Conservation (phyloP, 306 rosid genomes). For the Psophocarpus tetragonolobus region DNA sequence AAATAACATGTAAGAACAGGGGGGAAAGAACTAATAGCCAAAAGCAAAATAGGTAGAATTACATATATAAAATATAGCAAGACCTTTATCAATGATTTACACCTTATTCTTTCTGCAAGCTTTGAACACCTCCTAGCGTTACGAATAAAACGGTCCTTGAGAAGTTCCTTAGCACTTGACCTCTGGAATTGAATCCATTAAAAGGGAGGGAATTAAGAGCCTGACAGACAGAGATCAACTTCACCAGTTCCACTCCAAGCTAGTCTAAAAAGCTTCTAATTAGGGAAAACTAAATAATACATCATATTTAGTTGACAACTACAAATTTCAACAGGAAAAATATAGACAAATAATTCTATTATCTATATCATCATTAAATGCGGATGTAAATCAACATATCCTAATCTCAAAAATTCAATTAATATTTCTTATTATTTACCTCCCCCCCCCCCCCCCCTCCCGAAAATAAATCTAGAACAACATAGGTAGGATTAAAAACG, state of each 20-base stretch:
- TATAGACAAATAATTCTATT: not conserved
- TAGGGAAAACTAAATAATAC: constrained; percentile 6
- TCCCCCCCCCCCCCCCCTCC: not conserved
- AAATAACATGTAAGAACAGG: not conserved
- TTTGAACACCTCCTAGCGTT: constrained; percentile 85
- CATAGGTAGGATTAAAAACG: constrained; percentile 6
- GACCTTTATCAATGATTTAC: constrained; percentile 27
- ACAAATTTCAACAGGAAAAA: constrained; percentile 15
- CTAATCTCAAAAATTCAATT: not conserved
- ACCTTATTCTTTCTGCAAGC: constrained; percentile 97
- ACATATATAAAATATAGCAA: constrained; percentile 28
- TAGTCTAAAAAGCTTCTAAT: constrained; percentile 18
- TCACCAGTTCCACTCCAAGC: constrained; percentile 21
- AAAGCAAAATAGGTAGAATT: constrained; percentile 22
- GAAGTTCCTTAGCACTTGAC: constrained; percentile 95
- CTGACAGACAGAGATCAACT: constrained; percentile 26
- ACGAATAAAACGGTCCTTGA: constrained; percentile 87
- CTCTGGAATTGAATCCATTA: constrained; percentile 63
- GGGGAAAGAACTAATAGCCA: not conserved
- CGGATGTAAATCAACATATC: not conserved
- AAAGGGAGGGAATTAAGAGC: constrained; percentile 24
- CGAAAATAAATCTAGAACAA: constrained; percentile 6
- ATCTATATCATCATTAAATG: constrained; percentile 3
- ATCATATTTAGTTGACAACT: constrained; percentile 5
- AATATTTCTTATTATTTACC: not conserved